Conservation (phyloP, 208 protist genomes). For the Porcisia deanei region DNA sequence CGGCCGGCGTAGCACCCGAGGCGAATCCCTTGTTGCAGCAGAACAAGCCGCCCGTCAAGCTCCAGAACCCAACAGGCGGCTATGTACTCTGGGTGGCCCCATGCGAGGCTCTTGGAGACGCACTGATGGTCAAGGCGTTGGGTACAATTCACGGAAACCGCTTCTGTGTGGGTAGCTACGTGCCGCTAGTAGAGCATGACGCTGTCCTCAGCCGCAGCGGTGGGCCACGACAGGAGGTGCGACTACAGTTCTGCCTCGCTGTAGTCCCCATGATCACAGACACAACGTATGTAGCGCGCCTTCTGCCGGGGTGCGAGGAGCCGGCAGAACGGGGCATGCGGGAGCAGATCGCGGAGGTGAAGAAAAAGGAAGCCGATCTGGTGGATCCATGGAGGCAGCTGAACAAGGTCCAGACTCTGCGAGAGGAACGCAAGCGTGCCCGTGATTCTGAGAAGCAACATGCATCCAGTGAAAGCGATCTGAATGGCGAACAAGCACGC, state of each 20-base stretch:
- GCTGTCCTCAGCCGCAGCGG: constrained; percentile 28
- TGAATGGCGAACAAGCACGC: background rate
- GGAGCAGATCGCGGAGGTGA: constrained; percentile 14
- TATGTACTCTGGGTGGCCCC: constrained; percentile 33
- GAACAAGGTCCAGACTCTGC: constrained; percentile 21
- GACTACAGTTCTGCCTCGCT: constrained; percentile 62
- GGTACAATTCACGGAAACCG: constrained; percentile 45
- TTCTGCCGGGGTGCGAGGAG: constrained; percentile 43
- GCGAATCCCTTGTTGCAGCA: background rate
- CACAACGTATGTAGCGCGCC: constrained; percentile 13
- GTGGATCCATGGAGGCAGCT: constrained; percentile 29
- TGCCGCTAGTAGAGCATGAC: constrained; percentile 19
- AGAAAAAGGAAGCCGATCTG: constrained; percentile 19
- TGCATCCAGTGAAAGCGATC: background rate
- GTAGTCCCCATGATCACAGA: constrained; percentile 41
- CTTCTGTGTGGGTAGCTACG: constrained; percentile 41
- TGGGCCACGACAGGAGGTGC: constrained; percentile 44
- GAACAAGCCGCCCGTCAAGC: constrained; percentile 6
- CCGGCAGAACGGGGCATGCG: constrained; percentile 31
- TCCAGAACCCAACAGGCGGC: constrained; percentile 21
- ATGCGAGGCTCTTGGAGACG: constrained; percentile 32
- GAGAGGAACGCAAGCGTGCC: constrained; percentile 24
- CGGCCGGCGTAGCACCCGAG: background rate
- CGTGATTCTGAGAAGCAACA: constrained; percentile 11
- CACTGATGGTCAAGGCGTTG: constrained; percentile 33